A percentile compares a stretch with the other conserved stretches of the same genome.
These are phyloP conservation scores for Fonsecaea monophora DNA, from an alignment of 2,329 filamentous ascomycete species.

Conservation along the genomic window DNA sequence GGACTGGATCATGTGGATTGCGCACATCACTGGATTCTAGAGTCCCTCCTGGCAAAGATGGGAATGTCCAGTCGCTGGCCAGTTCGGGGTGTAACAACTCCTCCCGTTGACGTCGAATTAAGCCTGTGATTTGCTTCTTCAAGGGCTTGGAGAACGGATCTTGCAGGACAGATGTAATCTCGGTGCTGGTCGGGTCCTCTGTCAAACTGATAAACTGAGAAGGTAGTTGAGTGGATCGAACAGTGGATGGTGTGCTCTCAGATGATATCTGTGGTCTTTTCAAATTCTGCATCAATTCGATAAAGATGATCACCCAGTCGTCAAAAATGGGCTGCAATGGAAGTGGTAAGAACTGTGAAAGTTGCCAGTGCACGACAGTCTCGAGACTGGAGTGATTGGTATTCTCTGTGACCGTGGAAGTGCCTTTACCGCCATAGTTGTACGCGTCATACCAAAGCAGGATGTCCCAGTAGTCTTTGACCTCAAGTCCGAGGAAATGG, in stretches of 20 bases:
- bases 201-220: constrained; percentile 57
- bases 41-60: constrained; percentile 61
- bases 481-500: constrained; percentile 94
- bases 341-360: constrained; percentile 82
- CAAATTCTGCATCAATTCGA: constrained; percentile 87
- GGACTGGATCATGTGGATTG: constrained; percentile 70
- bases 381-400: constrained; percentile 79
- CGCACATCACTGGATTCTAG: constrained; percentile 42
- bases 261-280: constrained; percentile 71
- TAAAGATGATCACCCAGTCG: constrained; percentile 92
- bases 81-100: constrained; percentile 90
- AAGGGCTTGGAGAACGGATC: constrained; percentile 85
- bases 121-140: constrained; percentile 81
- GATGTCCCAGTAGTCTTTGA: constrained; percentile 99
- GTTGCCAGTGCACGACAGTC: constrained; percentile 98
- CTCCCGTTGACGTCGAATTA: constrained; percentile 85
- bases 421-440: constrained; percentile 96
- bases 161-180: constrained; percentile 71
- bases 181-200: constrained; percentile 65
- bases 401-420: constrained; percentile 75
- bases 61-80: constrained; percentile 85
- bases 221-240: constrained; percentile 66
- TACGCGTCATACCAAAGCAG: constrained; percentile 99
- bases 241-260: constrained; percentile 64
- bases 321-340: constrained; percentile 84